These are phyloP conservation scores for Entomortierella beljakovae DNA, from an alignment of 192 early-diverging fungal genomes.

Conservation along the genomic window DNA sequence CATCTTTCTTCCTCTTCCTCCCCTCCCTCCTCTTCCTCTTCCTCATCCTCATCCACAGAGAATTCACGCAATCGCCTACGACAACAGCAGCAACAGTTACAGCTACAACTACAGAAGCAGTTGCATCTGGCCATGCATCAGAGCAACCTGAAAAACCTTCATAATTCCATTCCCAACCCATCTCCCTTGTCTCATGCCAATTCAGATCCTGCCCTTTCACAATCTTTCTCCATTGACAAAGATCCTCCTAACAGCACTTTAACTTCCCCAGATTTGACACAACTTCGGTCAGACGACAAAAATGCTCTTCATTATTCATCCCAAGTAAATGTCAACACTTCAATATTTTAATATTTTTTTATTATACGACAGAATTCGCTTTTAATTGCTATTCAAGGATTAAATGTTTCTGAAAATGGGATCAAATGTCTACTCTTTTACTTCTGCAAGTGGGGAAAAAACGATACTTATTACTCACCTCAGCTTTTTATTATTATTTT, in stretches of 20 bases:
- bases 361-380: not conserved
- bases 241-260: not conserved
- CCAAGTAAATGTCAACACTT: not conserved
- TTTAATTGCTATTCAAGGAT: not conserved
- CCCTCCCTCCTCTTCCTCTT: not conserved
- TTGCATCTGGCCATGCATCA: constrained; percentile 32
- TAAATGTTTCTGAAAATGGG: not conserved
- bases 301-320: not conserved
- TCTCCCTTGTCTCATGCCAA: not conserved
- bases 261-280: constrained; percentile 1
- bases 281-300: not conserved
- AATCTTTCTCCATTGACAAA: not conserved
- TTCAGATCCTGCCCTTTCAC: not conserved
- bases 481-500: not conserved
- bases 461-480: no score
- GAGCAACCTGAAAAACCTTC: constrained; percentile 2
- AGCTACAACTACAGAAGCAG: constrained; percentile 20
- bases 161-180: not conserved
- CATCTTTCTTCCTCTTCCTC: not conserved
- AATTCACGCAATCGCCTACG: not conserved
- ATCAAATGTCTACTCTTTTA: not conserved
- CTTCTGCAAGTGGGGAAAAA: no score
- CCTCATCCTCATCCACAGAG: not conserved
- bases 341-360: not conserved
- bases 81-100: constrained; percentile 25